Percentiles rank a stretch among this genome's conserved stretches.
phyloP scores from a whole-genome alignment of 2,329 filamentous ascomycete species.

The Alternaria burnsii region DNA sequence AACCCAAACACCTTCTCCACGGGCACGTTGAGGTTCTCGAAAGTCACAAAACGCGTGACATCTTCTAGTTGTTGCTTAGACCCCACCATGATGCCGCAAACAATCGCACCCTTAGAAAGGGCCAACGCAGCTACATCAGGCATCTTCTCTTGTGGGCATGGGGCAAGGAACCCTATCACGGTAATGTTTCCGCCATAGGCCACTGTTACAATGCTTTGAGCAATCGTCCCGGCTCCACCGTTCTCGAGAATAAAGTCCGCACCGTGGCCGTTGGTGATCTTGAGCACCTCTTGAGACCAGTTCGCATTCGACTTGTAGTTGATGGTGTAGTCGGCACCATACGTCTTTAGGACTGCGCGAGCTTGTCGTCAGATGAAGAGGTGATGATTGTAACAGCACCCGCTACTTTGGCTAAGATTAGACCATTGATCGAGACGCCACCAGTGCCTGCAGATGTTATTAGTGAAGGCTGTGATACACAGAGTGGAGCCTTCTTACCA shows the following conservation, averaged over 20 bases:
- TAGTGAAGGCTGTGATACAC: background rate
- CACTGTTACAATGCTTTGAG: constrained; percentile 57
- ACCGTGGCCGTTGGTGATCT: constrained; percentile 55
- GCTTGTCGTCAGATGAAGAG: constrained; percentile 61
- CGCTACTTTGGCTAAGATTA: constrained; percentile 50
- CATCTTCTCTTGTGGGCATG: constrained; percentile 36
- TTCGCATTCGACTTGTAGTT: constrained; percentile 60
- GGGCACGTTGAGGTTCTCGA: constrained; percentile 35
- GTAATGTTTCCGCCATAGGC: constrained; percentile 57
- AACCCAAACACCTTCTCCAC: constrained; percentile 47
- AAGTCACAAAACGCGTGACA: constrained; percentile 43
- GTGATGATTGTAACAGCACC: constrained; percentile 57
- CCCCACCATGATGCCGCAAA: constrained; percentile 65
- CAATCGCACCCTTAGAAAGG: constrained; percentile 40
- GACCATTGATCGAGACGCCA: constrained; percentile 49
- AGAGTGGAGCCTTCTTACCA: constrained; percentile 9
- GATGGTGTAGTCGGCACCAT: constrained; percentile 57
- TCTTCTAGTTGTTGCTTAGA: constrained; percentile 60
- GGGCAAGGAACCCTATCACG: constrained; percentile 54
- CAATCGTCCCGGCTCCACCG: constrained; percentile 48
- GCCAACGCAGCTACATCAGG: constrained; percentile 43
- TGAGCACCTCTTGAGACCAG: constrained; percentile 58
- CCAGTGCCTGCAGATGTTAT: constrained; percentile 41
- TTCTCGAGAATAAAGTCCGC: constrained; percentile 56
- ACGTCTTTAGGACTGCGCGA: constrained; percentile 52